Conservation (phyloP, 1,139 yeast genomes). For the Yamadazyma buinensis region DNA sequence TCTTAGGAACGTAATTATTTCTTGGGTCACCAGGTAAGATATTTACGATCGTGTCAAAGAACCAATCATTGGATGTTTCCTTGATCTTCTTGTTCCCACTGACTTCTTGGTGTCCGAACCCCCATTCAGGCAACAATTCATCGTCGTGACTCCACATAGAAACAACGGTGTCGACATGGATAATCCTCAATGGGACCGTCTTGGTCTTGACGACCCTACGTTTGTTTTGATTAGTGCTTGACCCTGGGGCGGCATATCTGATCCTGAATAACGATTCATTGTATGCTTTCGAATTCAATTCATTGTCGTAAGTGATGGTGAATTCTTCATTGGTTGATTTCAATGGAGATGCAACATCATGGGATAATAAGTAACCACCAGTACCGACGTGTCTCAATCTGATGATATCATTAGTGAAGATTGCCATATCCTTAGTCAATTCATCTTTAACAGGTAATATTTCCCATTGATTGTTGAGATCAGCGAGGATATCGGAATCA, state of each 20-base stretch:
- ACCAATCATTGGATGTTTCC: conserved; percentile 72
- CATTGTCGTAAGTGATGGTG: conserved; percentile 60
- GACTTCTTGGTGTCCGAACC: conserved; percentile 83
- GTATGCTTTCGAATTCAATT: conserved; percentile 34
- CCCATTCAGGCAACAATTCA: conserved; percentile 90
- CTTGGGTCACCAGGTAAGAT: conserved; percentile 57
- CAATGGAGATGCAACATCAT: conserved; percentile 96
- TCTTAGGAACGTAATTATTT: conserved; percentile 53
- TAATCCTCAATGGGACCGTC: conserved; percentile 61
- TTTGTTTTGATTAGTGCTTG: conserved; percentile 38
- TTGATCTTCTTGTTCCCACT: conserved; percentile 84
- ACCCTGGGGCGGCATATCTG: conserved; percentile 42
- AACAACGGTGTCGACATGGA: conserved; percentile 84
- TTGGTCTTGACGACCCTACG: conserved; percentile 62
- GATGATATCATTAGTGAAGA: conserved; percentile 58
- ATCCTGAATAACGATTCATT: conserved; percentile 79
- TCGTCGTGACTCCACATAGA: conserved; percentile 95
- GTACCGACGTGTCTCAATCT: conserved; percentile 84
- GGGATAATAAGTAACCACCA: conserved; percentile 75
- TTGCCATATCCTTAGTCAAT: conserved; percentile 25
- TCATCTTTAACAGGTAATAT: conserved; percentile 60
- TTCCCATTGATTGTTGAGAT: conserved; percentile 81
- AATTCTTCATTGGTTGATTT: conserved; percentile 90
- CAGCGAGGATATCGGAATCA: conserved; percentile 45
- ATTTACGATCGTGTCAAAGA: conserved; percentile 66